Conservation (phyloP, 305 asterid genomes). For the Striga hermonthica region DNA sequence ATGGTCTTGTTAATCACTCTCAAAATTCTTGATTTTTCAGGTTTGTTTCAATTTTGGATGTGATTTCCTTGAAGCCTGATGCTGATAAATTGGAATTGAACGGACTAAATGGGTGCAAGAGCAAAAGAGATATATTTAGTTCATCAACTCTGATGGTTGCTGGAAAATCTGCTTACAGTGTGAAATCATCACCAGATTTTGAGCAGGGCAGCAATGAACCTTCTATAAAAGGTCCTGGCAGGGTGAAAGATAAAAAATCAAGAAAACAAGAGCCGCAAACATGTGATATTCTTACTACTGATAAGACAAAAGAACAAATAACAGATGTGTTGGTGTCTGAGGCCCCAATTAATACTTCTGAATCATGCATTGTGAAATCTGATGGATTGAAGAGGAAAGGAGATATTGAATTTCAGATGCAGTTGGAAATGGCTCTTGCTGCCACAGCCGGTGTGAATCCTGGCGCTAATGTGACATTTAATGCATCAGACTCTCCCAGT, state of each 20-base stretch:
- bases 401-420: slow-evolving; percentile 88
- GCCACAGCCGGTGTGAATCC: slow-evolving; percentile 61
- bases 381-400: slow-evolving; percentile 70
- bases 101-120: slow-evolving; percentile 39
- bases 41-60: slow-evolving; percentile 82
- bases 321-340: slow-evolving; percentile 37
- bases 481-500: slow-evolving; percentile 40
- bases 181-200: slow-evolving; percentile 36
- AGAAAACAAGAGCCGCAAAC: slow-evolving; percentile 29
- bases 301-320: slow-evolving; percentile 36
- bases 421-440: slow-evolving; percentile 83
- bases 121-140: slow-evolving; percentile 55
- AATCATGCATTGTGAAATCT: slow-evolving; percentile 37
- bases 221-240: slow-evolving; percentile 32
- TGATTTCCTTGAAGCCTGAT: slow-evolving; percentile 75
- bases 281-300: slow-evolving; percentile 33
- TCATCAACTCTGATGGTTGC: slow-evolving; percentile 85
- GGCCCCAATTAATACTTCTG: slow-evolving; percentile 40
- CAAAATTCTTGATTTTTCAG: slow-evolving; percentile 40
- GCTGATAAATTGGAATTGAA: slow-evolving; percentile 50
- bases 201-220: slow-evolving; percentile 34
- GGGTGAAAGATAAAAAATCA: slow-evolving; percentile 37
- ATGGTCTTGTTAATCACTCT: slow-evolving; percentile 1
- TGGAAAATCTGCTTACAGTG: slow-evolving; percentile 47
- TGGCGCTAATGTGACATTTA: slow-evolving; percentile 33